These are phyloP conservation scores for Pistacia integerrima DNA, from an alignment of 345 rosid species.

Conservation along the genomic window DNA sequence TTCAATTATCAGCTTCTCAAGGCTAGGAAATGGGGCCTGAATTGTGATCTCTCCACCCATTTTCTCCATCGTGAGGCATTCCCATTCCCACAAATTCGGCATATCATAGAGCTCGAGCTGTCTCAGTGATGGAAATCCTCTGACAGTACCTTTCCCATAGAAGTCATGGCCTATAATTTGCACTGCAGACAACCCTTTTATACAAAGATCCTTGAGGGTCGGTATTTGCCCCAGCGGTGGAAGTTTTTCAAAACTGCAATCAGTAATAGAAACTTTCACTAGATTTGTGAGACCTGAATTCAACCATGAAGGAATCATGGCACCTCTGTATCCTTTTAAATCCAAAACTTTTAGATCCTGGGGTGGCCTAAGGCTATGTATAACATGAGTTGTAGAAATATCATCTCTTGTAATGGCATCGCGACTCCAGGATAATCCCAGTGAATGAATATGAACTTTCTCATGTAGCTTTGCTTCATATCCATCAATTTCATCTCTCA, in stretches of 20 bases:
- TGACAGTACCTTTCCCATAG: constrained; percentile 15
- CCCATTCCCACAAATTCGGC: constrained; percentile 23
- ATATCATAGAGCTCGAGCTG: constrained; percentile 29
- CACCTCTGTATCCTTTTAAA: constrained; percentile 19
- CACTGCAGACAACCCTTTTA: constrained; percentile 21
- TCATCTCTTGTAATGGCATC: not conserved
- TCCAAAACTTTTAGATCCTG: constrained; percentile 11
- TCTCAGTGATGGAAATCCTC: constrained; percentile 29
- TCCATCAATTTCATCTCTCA: constrained; percentile 10
- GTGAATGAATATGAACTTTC: constrained; percentile 17
- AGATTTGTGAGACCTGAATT: constrained; percentile 8
- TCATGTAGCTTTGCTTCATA: constrained; percentile 12
- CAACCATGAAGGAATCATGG: constrained; percentile 24
- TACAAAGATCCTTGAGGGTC: constrained; percentile 22
- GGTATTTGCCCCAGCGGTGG: constrained; percentile 31
- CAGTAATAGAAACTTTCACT: constrained; percentile 15
- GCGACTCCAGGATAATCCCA: constrained; percentile 27
- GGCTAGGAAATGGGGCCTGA: constrained; percentile 25
- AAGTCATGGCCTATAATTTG: constrained; percentile 13
- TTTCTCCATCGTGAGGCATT: constrained; percentile 6
- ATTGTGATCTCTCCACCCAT: not conserved
- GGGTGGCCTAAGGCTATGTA: constrained; percentile 22
- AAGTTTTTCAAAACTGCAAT: constrained; percentile 19
- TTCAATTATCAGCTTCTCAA: constrained; percentile 18
- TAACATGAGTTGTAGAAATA: not conserved